Base-by-base conservation (phyloP, 352 stramenopile genomes). In the Thalassiosira pacifica region DNA sequence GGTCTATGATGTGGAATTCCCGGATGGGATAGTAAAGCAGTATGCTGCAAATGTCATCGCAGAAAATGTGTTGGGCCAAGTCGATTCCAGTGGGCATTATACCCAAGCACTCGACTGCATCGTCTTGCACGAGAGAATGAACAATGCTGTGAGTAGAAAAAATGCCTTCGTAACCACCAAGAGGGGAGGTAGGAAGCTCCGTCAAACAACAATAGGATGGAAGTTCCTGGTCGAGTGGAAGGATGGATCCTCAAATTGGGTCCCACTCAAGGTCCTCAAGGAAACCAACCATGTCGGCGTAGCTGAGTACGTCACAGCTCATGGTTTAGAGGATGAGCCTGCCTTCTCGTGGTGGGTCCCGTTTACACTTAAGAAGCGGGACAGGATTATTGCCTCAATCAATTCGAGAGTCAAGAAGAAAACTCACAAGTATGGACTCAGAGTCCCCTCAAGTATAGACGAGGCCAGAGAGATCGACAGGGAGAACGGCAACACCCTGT, bases 351-450 rank as follows among this genome's bases (percentile, higher is more conserved):
- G 78, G 78, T 86, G 69, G 70, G 79, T 78, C 5, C 45, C 31
- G 11, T 42, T 73, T 45, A 75, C 60, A 24, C 29, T 86, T 3
- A 55, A 29, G 18, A 76, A 76, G 26, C 5, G 52, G 31, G 68
- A 76, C 45, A 13, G 29, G 9, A 66, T 76, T 55, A 32, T 76
- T 13, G 26, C 69, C 6, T n/a, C 69, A n/a, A 52, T 71, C 5
- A 59, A 37, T 16, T 13, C 63, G 18, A 4, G 34, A 66, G 76
- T 85, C 6, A 26, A n/a, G 13, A 84, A 82, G 27, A 83, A 19
- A 0, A 90, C 66, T 9, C 82, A 90, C 63, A 91, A 94, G 42
- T 93, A 77, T 85, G 85, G 85, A 0, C 86, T 93, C 40, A 26
- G 88, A 73, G 26, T 93, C 9, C 90, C 88, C 18, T 40, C 10